Evolutionary conservation across 2,329 filamentous ascomycete genomes (phyloP), one percentile per base, ranked within the genome.

Genomic region (Aspergillus candidus): DNA sequence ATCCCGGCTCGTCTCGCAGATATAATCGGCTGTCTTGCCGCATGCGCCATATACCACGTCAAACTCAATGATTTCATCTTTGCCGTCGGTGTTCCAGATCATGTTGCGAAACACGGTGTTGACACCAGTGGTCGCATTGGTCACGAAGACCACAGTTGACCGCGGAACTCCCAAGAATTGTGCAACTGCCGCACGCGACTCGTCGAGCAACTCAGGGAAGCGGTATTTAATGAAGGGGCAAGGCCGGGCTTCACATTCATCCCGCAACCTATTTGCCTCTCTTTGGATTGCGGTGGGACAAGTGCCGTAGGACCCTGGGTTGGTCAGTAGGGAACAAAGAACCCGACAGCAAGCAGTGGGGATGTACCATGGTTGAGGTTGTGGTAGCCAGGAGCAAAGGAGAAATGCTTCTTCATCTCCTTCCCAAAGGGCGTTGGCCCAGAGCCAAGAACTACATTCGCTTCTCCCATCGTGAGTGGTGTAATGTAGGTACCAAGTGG

Each of bases 41-140:
- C 85, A 89, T 2, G 79, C 80, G 43, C 80, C 80, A 60, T 94
- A 94, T 43, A 88, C 78, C 32, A 84, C 86, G 32, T 75, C 75
- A 57, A 93, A 88, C 29, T 61, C 56, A 37, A 66, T 53, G 44
- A 66, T 85, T 50, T 85, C 80, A 59, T 94, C 88, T 22, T 18
- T 27, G 22, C 43, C 50, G 53, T 83, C 82, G 0, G 71, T 61
- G 29, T 76, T 64, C 75, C 80, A 94, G 1, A 60, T 55, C 1
- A 94, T 62, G 59, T 83, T 87, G 35, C 83, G 78, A n/a, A 93
- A 74, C 2, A 94, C 78, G 0, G 80, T 85, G 68, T 93, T 90
- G 40, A 60, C 46, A 35, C 58, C 62, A 0, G 77, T 80, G 0
- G 86, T 91, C 3, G 87, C 86, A 61, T 94, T 94, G 39, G 75